phyloP scores from a whole-genome alignment of 805 yeast species.

The Tetrapisispora pingtungensis region DNA sequence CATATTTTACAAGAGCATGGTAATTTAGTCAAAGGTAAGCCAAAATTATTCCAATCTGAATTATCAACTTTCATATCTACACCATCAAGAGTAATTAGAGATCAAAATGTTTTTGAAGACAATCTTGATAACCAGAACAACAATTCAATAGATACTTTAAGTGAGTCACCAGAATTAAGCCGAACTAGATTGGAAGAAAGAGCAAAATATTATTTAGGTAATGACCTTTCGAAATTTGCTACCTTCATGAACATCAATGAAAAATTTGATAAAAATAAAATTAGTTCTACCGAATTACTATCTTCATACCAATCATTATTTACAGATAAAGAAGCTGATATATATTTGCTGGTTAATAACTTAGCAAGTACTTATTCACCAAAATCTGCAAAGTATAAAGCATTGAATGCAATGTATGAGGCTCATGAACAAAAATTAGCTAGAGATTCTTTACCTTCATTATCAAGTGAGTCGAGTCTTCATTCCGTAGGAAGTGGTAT shows the following conservation, averaged over 20 bases:
- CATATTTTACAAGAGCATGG: constrained; percentile 78
- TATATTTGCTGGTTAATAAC: constrained; percentile 49
- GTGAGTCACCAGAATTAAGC: constrained; percentile 36
- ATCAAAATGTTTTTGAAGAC: constrained; percentile 2
- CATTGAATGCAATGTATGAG: constrained; percentile 27
- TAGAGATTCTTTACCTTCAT: constrained; percentile 22
- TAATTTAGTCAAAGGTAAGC: constrained; percentile 21
- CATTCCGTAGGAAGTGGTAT: constrained; percentile 18
- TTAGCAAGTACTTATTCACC: constrained; percentile 46
- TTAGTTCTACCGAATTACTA: constrained; percentile 41
- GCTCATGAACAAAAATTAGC: constrained; percentile 18
- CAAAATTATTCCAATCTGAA: constrained; percentile 44
- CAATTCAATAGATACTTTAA: not conserved
- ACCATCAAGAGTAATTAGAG: constrained; percentile 22
- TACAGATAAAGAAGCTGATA: constrained; percentile 35
- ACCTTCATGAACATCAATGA: constrained; percentile 42
- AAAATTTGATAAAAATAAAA: constrained; percentile 35
- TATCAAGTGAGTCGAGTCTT: constrained; percentile 11
- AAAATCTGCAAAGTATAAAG: constrained; percentile 36
- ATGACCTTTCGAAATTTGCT: constrained; percentile 37
- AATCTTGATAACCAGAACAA: not conserved
- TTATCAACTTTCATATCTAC: constrained; percentile 46
- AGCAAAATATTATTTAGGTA: constrained; percentile 67
- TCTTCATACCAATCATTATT: constrained; percentile 42
- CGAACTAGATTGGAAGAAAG: constrained; percentile 66